These are phyloP conservation scores for Candida awuae DNA, from an alignment of 805 yeast genomes.

Conservation along the genomic window DNA sequence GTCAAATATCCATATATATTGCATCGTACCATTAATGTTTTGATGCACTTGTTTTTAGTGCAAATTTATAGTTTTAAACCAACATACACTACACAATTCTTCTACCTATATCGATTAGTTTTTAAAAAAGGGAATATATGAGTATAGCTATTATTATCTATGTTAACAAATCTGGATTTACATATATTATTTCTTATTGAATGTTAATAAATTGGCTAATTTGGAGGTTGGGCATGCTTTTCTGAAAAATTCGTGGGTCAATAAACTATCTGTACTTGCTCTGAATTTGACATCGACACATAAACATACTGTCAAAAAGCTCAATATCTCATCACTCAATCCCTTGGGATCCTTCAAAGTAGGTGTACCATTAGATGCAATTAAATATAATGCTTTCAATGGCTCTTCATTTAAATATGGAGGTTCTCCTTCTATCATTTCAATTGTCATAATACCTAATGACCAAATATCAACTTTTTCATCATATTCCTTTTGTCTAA, in stretches of 20 bases:
- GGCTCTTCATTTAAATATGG: conserved; percentile 97
- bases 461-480: conserved; percentile 98
- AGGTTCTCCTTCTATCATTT: conserved; percentile 99
- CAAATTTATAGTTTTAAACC: too few species aligned
- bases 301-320: conserved; percentile 81
- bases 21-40: too few species aligned
- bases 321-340: conserved; percentile 68
- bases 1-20: too few species aligned
- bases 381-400: conserved; percentile 81
- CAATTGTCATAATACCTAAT: conserved; percentile 94
- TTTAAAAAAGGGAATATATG: too few species aligned
- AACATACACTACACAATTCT: too few species aligned
- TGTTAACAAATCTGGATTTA: too few species aligned
- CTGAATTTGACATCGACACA: conserved; percentile 91
- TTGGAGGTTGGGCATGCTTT: conserved; percentile 55
- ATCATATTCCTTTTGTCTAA: conserved; percentile 88
- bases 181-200: conserved; percentile 15
- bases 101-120: too few species aligned
- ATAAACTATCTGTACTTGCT: conserved; percentile 81
- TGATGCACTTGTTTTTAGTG: too few species aligned
- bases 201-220: conserved; percentile 47
- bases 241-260: conserved; percentile 65
- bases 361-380: conserved; percentile 97
- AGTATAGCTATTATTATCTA: too few species aligned
- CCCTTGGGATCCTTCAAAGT: conserved; percentile 74